phyloP scores from a whole-genome alignment of 306 rosid species.

The Oxytropis ochrocephala region DNA sequence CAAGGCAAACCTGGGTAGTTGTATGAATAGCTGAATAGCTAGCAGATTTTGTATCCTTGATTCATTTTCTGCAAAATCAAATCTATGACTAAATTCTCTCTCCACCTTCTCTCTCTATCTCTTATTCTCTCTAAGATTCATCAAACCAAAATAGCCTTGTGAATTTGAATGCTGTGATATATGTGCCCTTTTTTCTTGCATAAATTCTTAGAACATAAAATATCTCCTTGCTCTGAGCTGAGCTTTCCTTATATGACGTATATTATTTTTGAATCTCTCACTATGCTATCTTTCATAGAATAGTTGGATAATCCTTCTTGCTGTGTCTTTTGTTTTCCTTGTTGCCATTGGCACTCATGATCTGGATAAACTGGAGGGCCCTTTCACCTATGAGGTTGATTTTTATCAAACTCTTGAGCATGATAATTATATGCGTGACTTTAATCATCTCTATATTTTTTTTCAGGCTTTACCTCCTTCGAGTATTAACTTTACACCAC shows the following conservation, averaged over 20 bases:
- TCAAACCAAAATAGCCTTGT: neutral
- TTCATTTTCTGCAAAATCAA: neutral
- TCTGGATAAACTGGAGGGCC: too few relatives aligned
- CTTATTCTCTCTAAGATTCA: neutral
- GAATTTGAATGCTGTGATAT: neutral
- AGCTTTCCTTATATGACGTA: too few relatives aligned
- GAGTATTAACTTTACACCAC: conserved; percentile 66
- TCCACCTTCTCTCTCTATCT: neutral
- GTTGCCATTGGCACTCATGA: too few relatives aligned
- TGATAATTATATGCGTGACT: conserved; percentile 4
- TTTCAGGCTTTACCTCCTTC: conserved; percentile 87
- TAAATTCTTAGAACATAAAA: too few relatives aligned
- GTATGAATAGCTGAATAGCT: neutral
- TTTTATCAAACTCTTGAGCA: conserved; percentile 12
- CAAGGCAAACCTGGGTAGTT: neutral
- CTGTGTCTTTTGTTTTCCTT: too few relatives aligned
- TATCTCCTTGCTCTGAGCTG: too few relatives aligned
- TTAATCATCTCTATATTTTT: conserved; percentile 17
- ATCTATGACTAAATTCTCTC: neutral
- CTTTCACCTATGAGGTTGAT: too few relatives aligned
- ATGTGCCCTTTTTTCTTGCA: neutral
- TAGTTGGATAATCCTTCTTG: too few relatives aligned
- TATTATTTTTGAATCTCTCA: too few relatives aligned
- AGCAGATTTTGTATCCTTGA: neutral
- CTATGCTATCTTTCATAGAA: too few relatives aligned